Conservation (phyloP, 2,329 filamentous ascomycete species). For the Botrytis cinerea region DNA sequence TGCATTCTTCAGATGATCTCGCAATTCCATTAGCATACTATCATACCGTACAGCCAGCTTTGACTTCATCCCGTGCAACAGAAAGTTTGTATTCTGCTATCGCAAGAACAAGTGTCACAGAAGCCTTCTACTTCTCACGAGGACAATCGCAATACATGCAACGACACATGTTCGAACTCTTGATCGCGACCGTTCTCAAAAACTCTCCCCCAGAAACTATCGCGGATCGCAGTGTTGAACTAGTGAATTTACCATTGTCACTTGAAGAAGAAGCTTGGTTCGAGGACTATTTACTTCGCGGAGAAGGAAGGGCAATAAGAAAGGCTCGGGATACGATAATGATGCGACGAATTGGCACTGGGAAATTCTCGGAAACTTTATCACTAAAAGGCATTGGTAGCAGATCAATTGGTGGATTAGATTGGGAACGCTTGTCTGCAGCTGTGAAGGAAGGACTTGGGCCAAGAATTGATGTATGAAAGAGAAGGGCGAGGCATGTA, state of each 20-base stretch:
- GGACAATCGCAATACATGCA: constrained; percentile 63
- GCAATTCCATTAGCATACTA: constrained; percentile 75
- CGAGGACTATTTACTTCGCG: constrained; percentile 64
- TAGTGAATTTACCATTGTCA: constrained; percentile 73
- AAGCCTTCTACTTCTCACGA: constrained; percentile 73
- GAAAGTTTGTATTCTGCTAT: constrained; percentile 70
- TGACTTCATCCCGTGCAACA: constrained; percentile 64
- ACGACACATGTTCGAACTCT: constrained; percentile 64
- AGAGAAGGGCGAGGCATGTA: background rate
- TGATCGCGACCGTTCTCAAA: constrained; percentile 61
- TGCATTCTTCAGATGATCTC: constrained; percentile 61
- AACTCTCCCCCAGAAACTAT: constrained; percentile 44
- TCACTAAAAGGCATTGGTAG: constrained; percentile 45
- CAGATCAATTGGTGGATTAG: constrained; percentile 36
- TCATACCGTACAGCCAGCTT: constrained; percentile 70
- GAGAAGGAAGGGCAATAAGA: constrained; percentile 64
- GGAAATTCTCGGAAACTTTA: constrained; percentile 55
- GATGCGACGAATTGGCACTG: constrained; percentile 70
- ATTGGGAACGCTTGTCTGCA: constrained; percentile 38
- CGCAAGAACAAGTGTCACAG: constrained; percentile 65
- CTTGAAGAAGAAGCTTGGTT: constrained; percentile 73
- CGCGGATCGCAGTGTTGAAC: constrained; percentile 63
- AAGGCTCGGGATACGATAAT: constrained; percentile 72
- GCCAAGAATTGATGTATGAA: constrained; percentile 30
- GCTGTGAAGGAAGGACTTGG: constrained; percentile 40